Evolutionary conservation across 805 yeast genomes (phyloP).

Genomic region (Hanseniaspora pseudoguilliermondii): DNA sequence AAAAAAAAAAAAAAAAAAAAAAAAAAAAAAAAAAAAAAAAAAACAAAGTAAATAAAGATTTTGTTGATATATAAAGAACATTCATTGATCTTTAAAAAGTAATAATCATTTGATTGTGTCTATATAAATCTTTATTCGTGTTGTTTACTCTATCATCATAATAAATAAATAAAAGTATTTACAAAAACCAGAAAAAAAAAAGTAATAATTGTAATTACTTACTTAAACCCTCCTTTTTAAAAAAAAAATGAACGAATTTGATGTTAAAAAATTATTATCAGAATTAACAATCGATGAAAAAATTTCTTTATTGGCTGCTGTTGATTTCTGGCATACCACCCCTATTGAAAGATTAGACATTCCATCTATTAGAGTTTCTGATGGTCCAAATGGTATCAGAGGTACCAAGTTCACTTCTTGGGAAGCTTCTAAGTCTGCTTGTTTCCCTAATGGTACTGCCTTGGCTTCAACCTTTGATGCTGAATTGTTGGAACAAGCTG

Average conservation of each 20-base stretch:
- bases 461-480: conserved; percentile 46
- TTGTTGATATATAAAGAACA: no score
- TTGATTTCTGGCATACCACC: conserved; percentile 41
- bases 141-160: no score
- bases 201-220: neutral
- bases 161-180: neutral
- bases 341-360: conserved; percentile 31
- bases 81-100: no score
- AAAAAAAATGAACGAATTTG: conserved; percentile 12
- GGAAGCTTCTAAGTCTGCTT: conserved; percentile 41
- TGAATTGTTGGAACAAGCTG: conserved; percentile 37
- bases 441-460: conserved; percentile 51
- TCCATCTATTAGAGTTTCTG: conserved; percentile 38
- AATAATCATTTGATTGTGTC: no score
- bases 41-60: no score
- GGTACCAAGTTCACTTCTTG: conserved; percentile 39
- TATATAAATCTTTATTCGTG: no score
- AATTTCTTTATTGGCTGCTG: conserved; percentile 29
- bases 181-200: neutral
- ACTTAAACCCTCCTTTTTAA: neutral
- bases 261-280: conserved; percentile 21
- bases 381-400: conserved; percentile 55
- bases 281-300: conserved; percentile 23
- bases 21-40: no score
- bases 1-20: no score